Percentiles rank a stretch among this genome's conserved stretches.
Conservation (phyloP, 139 green algal genomes). For the Edaphochlamys debaryana region DNA sequence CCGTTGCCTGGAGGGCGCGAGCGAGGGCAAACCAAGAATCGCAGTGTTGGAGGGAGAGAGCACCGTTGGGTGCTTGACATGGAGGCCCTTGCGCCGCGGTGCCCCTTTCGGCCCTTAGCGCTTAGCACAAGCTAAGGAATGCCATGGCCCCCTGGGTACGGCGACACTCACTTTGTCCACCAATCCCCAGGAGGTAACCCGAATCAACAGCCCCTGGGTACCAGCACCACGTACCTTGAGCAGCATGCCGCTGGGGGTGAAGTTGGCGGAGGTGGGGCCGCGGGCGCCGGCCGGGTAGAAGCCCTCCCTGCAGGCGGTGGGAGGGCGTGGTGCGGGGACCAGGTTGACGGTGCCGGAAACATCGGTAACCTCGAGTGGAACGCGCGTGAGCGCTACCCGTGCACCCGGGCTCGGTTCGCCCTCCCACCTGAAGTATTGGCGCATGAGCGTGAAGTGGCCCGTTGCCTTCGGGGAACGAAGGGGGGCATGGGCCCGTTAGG, state of each 20-base stretch:
- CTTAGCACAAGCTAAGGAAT: neutral
- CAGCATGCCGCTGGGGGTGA: slow-evolving; percentile 65
- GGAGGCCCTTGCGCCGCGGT: no score
- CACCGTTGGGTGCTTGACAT: no score
- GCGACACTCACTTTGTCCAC: no score
- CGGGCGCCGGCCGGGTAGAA: slow-evolving; percentile 65
- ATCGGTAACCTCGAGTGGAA: no score
- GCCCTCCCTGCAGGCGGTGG: slow-evolving; percentile 29
- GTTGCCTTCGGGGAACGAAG: neutral
- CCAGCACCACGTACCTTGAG: slow-evolving; percentile 82
- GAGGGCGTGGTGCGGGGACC: no score
- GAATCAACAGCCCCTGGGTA: neutral
- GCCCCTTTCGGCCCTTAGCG: neutral
- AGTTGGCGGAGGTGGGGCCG: neutral
- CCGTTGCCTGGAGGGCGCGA: neutral
- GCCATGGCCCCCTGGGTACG: no score
- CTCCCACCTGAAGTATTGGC: slow-evolving; percentile 79
- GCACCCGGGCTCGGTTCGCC: neutral
- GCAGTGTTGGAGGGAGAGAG: no score
- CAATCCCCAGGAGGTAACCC: neutral
- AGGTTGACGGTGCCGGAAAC: no score
- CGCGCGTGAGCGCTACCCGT: neutral
- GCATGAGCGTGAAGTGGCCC: slow-evolving; percentile 55
- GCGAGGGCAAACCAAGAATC: no score
- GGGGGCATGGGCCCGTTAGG: no score